These are phyloP conservation scores for Phialophora tarda DNA, from an alignment of 2,329 filamentous ascomycete genomes.

Conservation along the genomic window DNA sequence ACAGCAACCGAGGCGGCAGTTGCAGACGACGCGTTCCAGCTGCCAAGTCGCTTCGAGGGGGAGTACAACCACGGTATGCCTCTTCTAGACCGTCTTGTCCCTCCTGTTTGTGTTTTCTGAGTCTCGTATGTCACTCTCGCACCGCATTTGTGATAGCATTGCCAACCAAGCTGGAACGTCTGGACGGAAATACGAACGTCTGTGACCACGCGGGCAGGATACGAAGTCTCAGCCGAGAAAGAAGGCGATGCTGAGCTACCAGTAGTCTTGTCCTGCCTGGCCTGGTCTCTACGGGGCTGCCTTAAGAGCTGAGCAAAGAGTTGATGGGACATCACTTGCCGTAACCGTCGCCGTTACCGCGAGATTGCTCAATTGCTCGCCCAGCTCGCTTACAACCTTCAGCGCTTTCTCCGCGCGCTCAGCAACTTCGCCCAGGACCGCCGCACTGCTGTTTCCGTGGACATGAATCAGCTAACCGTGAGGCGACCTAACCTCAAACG, in stretches of 20 bases:
- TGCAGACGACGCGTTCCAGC: constrained; percentile 8
- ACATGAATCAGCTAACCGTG: neutral
- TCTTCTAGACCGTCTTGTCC: constrained; percentile 3
- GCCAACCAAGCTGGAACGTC: neutral
- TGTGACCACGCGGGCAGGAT: neutral
- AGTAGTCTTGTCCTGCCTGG: neutral
- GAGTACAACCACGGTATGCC: constrained; percentile 1
- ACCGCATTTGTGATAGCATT: constrained; percentile 5
- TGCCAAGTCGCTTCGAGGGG: constrained; percentile 22
- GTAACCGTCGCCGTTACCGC: neutral
- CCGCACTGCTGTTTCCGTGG: neutral
- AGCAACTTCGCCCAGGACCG: neutral
- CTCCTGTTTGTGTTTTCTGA: neutral
- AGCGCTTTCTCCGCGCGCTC: neutral
- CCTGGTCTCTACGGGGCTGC: neutral
- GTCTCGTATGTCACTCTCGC: constrained; percentile 3
- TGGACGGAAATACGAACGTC: neutral
- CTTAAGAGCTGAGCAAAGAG: neutral
- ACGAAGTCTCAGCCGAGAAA: neutral
- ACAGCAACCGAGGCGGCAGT: neutral
- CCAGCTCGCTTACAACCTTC: constrained; percentile 4
- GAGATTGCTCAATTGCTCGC: neutral
- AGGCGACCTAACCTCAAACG: neutral
- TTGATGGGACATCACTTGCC: neutral
- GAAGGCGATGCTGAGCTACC: neutral